Evolutionary conservation across 768 basidiomycete genomes (phyloP), one percentile per base, ranked within the genome.

Genomic region (Serendipita indica): DNA sequence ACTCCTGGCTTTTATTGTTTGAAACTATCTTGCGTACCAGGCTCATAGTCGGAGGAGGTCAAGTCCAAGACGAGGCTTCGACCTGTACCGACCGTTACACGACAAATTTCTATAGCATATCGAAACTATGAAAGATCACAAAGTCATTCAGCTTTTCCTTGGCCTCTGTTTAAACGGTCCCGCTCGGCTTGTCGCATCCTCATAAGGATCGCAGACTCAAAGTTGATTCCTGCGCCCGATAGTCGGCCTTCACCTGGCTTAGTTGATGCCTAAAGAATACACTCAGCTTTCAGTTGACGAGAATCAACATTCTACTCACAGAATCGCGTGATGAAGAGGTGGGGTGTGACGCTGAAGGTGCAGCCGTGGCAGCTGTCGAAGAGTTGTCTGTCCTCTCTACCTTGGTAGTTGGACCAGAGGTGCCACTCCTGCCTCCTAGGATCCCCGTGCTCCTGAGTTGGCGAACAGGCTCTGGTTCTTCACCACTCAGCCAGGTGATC

Each of bases 111-210:
- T n/a, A n/a, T n/a, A n/a, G n/a, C n/a, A n/a, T n/a, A n/a, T n/a
- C n/a, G n/a, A n/a, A n/a, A n/a, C n/a, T n/a, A n/a, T n/a, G n/a
- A n/a, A n/a, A n/a, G n/a, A n/a, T n/a, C n/a, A n/a, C n/a, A n/a
- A n/a, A n/a, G n/a, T n/a, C n/a, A n/a, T n/a, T n/a, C n/a, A n/a
- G n/a, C n/a, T n/a, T n/a, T n/a, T n/a, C n/a, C n/a, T n/a, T n/a
- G n/a, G n/a, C n/a, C n/a, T n/a, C n/a, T n/a, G n/a, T n/a, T n/a
- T n/a, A n/a, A n/a, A n/a, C 83, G 73, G 62, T 81, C 83, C 35
- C 84, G 75, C 67, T 90, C 89, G 0, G 88, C 86, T 65, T 90
- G 85, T 33, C 88, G 75, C 67, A 92, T 72, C 3, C 88, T 79
- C 75, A 90, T 77, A 33, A 91, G 73, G 0, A 86, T 90, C 60